Evolutionary conservation across 148 eudicot species (phyloP).

Genomic region (Silene latifolia): DNA sequence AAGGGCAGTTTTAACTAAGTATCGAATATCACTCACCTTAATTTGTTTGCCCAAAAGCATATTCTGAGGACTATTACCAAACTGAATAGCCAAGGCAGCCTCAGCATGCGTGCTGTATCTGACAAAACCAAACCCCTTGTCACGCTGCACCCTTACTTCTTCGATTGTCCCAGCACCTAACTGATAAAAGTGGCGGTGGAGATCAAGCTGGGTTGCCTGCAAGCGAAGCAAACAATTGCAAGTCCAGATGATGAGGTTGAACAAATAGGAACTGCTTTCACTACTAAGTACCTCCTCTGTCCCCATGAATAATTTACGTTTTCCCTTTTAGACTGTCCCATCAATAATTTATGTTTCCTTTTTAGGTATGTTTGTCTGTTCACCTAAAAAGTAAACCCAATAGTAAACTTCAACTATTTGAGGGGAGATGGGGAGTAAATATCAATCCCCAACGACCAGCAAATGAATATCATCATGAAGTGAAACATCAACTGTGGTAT

Average conservation of each 20-base stretch:
- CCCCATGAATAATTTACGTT: background rate
- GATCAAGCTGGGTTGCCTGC: constrained; percentile 85
- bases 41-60: constrained; percentile 65
- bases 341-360: background rate
- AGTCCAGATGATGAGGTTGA: background rate
- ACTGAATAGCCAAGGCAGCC: constrained; percentile 85
- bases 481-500: background rate
- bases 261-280: background rate
- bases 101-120: constrained; percentile 90
- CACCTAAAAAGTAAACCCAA: background rate
- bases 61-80: constrained; percentile 68
- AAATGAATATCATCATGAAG: background rate
- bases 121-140: constrained; percentile 97
- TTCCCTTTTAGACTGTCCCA: background rate
- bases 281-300: background rate
- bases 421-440: background rate
- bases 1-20: background rate
- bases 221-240: constrained; percentile 5
- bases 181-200: constrained; percentile 81
- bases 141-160: constrained; percentile 94
- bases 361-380: background rate
- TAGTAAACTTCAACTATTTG: background rate
- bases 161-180: constrained; percentile 89
- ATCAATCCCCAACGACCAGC: background rate
- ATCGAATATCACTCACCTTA: constrained; percentile 49